Percentiles rank a stretch among this genome's conserved stretches.
Conservation (phyloP, 371 early-diverging fungal genomes). For the Mortierella sp. region DNA sequence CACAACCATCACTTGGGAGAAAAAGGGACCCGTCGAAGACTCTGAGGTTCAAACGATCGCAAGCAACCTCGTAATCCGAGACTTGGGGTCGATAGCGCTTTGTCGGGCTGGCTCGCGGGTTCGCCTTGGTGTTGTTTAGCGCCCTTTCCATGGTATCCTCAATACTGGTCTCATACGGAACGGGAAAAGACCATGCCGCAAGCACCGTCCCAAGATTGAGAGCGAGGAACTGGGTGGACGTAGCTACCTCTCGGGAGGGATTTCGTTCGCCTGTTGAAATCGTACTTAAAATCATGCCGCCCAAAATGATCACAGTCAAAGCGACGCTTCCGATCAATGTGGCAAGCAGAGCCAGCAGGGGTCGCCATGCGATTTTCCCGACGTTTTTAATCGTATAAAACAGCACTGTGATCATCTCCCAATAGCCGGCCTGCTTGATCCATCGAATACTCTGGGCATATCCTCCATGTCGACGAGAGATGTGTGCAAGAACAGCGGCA, state of each 20-base stretch:
- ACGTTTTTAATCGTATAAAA: neutral
- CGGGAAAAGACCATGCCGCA: constrained; percentile 6
- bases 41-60: constrained; percentile 13
- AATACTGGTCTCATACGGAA: neutral
- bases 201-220: neutral
- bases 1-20: constrained; percentile 15
- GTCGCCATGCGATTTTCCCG: neutral
- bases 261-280: neutral
- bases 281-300: neutral
- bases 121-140: neutral
- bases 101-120: constrained; percentile 4
- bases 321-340: neutral
- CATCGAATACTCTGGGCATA: constrained; percentile 21
- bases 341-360: neutral
- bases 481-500: constrained; percentile 5
- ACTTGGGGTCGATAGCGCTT: constrained; percentile 20
- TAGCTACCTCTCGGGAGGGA: neutral
- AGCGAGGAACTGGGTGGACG: neutral
- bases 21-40: neutral
- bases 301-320: neutral
- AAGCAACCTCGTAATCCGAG: constrained; percentile 14
- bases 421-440: neutral
- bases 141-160: constrained; percentile 1
- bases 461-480: neutral
- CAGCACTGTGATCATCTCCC: constrained; percentile 12